These are phyloP conservation scores for Aphanomyces cochlioides DNA, from an alignment of 352 stramenopile species.

Conservation along the genomic window DNA sequence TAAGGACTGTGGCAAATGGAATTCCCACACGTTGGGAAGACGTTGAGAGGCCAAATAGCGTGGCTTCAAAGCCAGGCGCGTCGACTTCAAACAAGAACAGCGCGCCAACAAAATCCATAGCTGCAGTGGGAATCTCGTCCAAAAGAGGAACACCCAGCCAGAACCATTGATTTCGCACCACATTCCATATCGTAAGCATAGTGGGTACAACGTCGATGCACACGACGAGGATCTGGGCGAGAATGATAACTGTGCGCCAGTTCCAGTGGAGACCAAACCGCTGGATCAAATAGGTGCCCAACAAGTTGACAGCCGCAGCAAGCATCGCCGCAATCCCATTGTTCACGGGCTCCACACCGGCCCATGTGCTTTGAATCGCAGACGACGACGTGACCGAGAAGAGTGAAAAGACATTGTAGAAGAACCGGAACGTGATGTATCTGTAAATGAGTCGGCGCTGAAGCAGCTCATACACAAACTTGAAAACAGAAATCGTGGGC, in stretches of 20 bases:
- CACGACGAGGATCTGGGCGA: conserved; percentile 39
- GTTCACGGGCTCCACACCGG: conserved; percentile 42
- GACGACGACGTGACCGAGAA: conserved; percentile 44
- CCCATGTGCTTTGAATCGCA: conserved; percentile 44
- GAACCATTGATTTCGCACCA: conserved; percentile 55
- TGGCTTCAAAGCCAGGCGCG: conserved; percentile 13
- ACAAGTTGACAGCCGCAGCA: conserved; percentile 34
- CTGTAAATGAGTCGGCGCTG: conserved; percentile 53
- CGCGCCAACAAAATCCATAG: conserved; percentile 46
- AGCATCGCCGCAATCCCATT: conserved; percentile 41
- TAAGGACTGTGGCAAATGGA: conserved; percentile 32
- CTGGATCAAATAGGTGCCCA: background rate
- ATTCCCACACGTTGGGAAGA: background rate
- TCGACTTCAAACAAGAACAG: conserved; percentile 49
- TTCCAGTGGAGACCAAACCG: conserved; percentile 39
- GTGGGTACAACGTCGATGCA: conserved; percentile 47
- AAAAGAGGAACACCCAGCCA: conserved; percentile 52
- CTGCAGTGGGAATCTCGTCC: conserved; percentile 44
- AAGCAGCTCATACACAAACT: conserved; percentile 31
- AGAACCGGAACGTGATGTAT: conserved; percentile 47
- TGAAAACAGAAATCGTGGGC: background rate
- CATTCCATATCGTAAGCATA: conserved; percentile 48
- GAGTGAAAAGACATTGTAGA: conserved; percentile 42
- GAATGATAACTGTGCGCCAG: conserved; percentile 46
- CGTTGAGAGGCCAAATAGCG: conserved; percentile 11